Evolutionary conservation across 148 eudicot species (phyloP).

Genomic region (Nepenthes mirabilis): DNA sequence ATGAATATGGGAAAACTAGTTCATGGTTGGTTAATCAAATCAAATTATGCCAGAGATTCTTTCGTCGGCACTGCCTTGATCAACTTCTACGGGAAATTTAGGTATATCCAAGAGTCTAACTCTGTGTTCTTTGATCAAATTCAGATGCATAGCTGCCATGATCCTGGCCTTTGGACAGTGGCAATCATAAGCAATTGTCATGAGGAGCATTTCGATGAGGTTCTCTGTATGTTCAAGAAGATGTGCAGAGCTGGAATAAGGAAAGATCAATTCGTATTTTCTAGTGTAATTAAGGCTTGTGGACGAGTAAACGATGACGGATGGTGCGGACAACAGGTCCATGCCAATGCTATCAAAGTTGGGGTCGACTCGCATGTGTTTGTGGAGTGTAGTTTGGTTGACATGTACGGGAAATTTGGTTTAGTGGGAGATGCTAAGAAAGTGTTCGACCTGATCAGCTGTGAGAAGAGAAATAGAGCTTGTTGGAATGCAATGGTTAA

Average conservation of each 20-base stretch:
- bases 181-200: slow-evolving; percentile 40
- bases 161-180: slow-evolving; percentile 50
- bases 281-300: slow-evolving; percentile 64
- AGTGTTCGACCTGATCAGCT: slow-evolving; percentile 26
- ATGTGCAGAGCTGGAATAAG: slow-evolving; percentile 52
- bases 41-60: slow-evolving; percentile 27
- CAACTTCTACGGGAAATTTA: slow-evolving; percentile 44
- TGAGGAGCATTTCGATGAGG: slow-evolving; percentile 27
- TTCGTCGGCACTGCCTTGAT: slow-evolving; percentile 38
- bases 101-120: slow-evolving; percentile 30
- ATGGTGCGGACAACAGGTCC: slow-evolving; percentile 45
- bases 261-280: slow-evolving; percentile 40
- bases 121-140: slow-evolving; percentile 26
- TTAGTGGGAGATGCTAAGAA: slow-evolving; percentile 30
- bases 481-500: slow-evolving; percentile 73
- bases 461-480: slow-evolving; percentile 18
- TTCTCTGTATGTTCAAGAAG: slow-evolving; percentile 23
- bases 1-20: slow-evolving; percentile 46
- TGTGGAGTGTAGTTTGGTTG: slow-evolving; percentile 58
- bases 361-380: slow-evolving; percentile 28
- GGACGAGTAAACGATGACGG: slow-evolving; percentile 34
- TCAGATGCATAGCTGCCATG: slow-evolving; percentile 8
- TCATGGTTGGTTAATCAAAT: slow-evolving; percentile 55
- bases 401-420: slow-evolving; percentile 58
- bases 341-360: slow-evolving; percentile 47